phyloP scores from a whole-genome alignment of 495 filamentous ascomycete species.

The Letharia lupina region DNA sequence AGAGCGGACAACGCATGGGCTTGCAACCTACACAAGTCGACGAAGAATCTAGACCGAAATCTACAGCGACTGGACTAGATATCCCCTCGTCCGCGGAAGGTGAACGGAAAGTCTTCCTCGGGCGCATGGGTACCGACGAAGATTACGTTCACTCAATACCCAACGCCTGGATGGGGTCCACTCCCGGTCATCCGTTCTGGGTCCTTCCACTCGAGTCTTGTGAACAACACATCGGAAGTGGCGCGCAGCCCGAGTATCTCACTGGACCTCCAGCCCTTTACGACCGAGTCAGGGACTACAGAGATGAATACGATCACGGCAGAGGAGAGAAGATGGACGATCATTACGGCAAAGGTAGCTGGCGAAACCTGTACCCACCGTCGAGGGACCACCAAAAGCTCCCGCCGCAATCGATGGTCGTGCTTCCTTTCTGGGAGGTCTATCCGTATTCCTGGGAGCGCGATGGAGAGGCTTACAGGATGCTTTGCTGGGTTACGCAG shows the following conservation, averaged over 20 bases:
- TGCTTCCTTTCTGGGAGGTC: conserved; percentile 23
- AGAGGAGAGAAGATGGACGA: conserved; percentile 16
- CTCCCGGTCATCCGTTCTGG: conserved; percentile 26
- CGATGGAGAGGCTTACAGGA: conserved; percentile 15
- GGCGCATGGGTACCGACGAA: conserved; percentile 25
- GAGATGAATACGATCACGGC: conserved; percentile 5
- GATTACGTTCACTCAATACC: conserved; percentile 21
- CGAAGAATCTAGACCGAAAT: conserved; percentile 1
- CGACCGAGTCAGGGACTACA: conserved; percentile 12
- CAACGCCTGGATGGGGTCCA: conserved; percentile 27
- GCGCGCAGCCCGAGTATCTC: conserved; percentile 12
- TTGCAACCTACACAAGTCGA: background rate
- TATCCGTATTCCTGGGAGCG: conserved; percentile 25
- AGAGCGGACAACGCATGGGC: background rate
- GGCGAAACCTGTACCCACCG: conserved; percentile 9
- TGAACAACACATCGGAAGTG: background rate
- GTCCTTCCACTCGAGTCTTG: conserved; percentile 18
- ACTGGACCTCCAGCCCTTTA: conserved; percentile 20
- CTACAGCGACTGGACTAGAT: background rate
- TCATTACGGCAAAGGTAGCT: conserved; percentile 12
- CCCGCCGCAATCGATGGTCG: conserved; percentile 14
- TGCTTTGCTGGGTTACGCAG: conserved; percentile 15
- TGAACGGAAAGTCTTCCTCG: conserved; percentile 21
- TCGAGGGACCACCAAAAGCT: background rate
- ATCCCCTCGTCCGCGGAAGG: background rate